phyloP scores from a whole-genome alignment of 2,329 filamentous ascomycete species.

The Magnaporthiopsis rhizophila region DNA sequence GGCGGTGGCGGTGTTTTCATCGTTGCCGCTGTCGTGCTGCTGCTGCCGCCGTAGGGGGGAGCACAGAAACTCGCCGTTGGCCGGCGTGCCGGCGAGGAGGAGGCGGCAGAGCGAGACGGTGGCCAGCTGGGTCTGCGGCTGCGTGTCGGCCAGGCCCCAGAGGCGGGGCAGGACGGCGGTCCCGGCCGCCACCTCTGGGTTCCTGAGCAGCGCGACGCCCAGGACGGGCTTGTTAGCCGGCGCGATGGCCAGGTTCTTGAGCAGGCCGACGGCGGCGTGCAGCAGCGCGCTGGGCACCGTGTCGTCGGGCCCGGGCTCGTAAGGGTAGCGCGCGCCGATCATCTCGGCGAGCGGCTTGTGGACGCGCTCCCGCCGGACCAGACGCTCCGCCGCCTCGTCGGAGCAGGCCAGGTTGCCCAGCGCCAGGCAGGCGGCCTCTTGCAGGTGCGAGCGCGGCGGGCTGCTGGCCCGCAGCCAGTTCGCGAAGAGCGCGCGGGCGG shows the following conservation, averaged over 20 bases:
- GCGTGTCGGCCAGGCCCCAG: constrained; percentile 38
- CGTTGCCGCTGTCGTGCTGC: no score
- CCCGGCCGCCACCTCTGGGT: constrained; percentile 8
- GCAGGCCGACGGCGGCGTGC: constrained; percentile 50
- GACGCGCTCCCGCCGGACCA: constrained; percentile 38
- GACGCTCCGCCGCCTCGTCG: constrained; percentile 41
- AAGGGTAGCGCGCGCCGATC: constrained; percentile 28
- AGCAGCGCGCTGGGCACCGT: constrained; percentile 29
- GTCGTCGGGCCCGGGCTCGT: constrained; percentile 20
- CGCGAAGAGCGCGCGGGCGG: not conserved
- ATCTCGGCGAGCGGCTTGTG: constrained; percentile 36
- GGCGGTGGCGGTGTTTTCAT: constrained; percentile 14
- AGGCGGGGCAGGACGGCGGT: constrained; percentile 39
- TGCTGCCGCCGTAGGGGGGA: constrained; percentile 20
- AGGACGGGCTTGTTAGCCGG: constrained; percentile 44
- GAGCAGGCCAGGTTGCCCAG: constrained; percentile 55
- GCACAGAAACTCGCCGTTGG: constrained; percentile 45
- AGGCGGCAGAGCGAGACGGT: constrained; percentile 50
- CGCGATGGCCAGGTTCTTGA: constrained; percentile 58
- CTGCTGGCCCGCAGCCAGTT: not conserved
- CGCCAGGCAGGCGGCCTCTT: constrained; percentile 50
- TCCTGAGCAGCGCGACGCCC: constrained; percentile 33
- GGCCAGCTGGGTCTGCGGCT: constrained; percentile 52
- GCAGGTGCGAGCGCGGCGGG: constrained; percentile 5
- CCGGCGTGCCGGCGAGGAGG: constrained; percentile 42